Base-by-base conservation (phyloP, 1,284 basidiomycete genomes). In the Malassezia equina region DNA sequence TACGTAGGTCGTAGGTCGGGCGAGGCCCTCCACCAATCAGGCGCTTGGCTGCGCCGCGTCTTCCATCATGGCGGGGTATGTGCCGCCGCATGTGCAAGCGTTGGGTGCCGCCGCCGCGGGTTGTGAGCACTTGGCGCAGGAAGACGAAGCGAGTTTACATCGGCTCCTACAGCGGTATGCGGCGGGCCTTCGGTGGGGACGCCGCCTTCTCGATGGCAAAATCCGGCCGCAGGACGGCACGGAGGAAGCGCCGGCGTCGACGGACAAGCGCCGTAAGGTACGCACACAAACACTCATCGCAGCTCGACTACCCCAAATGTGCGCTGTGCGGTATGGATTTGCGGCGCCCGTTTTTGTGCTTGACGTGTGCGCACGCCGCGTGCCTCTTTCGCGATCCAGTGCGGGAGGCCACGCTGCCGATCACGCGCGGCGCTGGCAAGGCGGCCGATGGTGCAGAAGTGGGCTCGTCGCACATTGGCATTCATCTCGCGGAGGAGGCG, bases 321-420 rank as follows among this genome's bases (percentile, higher is more conserved):
- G 43, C 54, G 7, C 43, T 53, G 7, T 74, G 72, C 39, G 46
- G 51, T 19, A 45, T 61, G 13, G 61, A 69, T 23, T 54, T 71
- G 42, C 60, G 67, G 24, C 59, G 66, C 6, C 72, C 72, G 0
- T 74, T 66, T 48, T 53, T 74, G 48, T 74, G 72, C 51, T 50
- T 74, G 13, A 56, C 64, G 25, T 73, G 69, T 53, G 67, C 67
- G 7, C 55, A 51, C 36, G 60, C 61, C 2, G 69, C 55, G 11
- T 73, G 71, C 55, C 67, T 71, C 54, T 62, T 47, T 41, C 58
- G 7, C 49, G 53, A 62, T 25, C 55, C 55, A 7, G 43, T 56
- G 19, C 32, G 40, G 15, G 41, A 51, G 24, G 32, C 44, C 13
- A 15, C 7, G 19, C 25, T 43, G 15, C 33, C 46, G 13, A 24